Conservation (phyloP, 2,329 filamentous ascomycete genomes). For the Hypomyces rosellus region DNA sequence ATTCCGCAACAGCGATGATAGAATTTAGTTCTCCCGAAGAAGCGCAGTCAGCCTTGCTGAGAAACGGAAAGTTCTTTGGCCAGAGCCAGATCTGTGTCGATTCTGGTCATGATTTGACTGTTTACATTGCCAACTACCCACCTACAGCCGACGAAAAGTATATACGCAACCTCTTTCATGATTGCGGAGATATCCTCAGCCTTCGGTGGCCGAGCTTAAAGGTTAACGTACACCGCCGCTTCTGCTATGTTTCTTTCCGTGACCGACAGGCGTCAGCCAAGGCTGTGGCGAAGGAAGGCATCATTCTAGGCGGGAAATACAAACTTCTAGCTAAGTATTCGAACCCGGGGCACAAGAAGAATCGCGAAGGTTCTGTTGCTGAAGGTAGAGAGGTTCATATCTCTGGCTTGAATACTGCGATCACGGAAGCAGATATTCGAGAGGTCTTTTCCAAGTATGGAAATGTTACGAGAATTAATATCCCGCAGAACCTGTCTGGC, state of each 20-base stretch:
- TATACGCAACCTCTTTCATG: slow-evolving; percentile 61
- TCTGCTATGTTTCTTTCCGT: slow-evolving; percentile 92
- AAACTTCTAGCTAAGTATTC: slow-evolving; percentile 76
- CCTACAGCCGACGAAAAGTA: slow-evolving; percentile 65
- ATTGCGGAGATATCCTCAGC: slow-evolving; percentile 75
- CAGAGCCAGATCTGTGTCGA: slow-evolving; percentile 67
- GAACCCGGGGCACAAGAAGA: slow-evolving; percentile 70
- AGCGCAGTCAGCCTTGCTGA: slow-evolving; percentile 70
- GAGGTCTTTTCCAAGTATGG: slow-evolving; percentile 71
- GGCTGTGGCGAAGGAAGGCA: slow-evolving; percentile 68
- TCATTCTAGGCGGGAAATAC: slow-evolving; percentile 59
- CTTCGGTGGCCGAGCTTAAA: slow-evolving; percentile 89
- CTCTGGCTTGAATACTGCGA: slow-evolving; percentile 57
- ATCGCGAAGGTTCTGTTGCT: slow-evolving; percentile 70
- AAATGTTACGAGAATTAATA: slow-evolving; percentile 62
- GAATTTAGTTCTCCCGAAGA: slow-evolving; percentile 82
- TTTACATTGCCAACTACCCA: slow-evolving; percentile 90
- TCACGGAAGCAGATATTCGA: slow-evolving; percentile 61
- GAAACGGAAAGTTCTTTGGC: slow-evolving; percentile 73
- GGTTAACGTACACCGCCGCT: slow-evolving; percentile 79
- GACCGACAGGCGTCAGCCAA: slow-evolving; percentile 59
- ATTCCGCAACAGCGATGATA: slow-evolving; percentile 65
- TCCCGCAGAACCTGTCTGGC: slow-evolving; percentile 62
- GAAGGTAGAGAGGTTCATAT: slow-evolving; percentile 85
- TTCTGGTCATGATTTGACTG: slow-evolving; percentile 68